These are phyloP conservation scores for Vicia faba DNA, from an alignment of 306 rosid genomes.

Conservation along the genomic window DNA sequence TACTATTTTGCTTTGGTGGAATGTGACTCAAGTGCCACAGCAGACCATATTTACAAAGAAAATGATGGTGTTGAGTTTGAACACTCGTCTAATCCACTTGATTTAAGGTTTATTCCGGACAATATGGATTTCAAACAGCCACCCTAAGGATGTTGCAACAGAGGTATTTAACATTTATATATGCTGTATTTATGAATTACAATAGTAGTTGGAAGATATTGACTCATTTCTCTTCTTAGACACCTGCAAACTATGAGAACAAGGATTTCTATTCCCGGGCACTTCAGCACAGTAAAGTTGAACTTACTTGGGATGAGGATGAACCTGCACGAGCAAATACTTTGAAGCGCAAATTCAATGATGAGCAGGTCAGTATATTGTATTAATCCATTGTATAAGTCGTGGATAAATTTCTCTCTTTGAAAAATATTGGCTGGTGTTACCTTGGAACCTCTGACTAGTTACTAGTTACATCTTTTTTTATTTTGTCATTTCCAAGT, in stretches of 20 bases:
- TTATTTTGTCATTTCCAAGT: conserved; percentile 22
- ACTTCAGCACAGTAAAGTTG: conserved; percentile 75
- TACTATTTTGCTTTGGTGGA: conserved; percentile 85
- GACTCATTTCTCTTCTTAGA: conserved; percentile 51
- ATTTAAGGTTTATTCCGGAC: conserved; percentile 91
- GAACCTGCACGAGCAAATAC: conserved; percentile 74
- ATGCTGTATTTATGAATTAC: neutral
- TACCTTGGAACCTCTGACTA: neutral
- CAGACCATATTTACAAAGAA: conserved; percentile 73
- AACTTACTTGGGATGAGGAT: conserved; percentile 91
- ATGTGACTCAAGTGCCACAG: conserved; percentile 77
- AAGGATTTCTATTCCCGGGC: conserved; percentile 78
- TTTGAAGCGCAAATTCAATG: conserved; percentile 68
- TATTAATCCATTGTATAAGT: neutral
- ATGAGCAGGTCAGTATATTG: conserved; percentile 65
- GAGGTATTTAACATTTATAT: conserved; percentile 56
- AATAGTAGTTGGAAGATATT: conserved; percentile 13
- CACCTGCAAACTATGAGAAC: conserved; percentile 66
- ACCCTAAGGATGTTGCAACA: conserved; percentile 73
- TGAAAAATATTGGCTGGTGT: neutral
- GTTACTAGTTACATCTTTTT: conserved; percentile 14
- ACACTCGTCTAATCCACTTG: conserved; percentile 79
- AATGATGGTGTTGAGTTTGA: conserved; percentile 80
- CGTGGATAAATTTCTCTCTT: conserved; percentile 1
- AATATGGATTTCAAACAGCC: conserved; percentile 72